phyloP scores from a whole-genome alignment of 1,284 basidiomycete species.

The Pseudozyma thailandica region DNA sequence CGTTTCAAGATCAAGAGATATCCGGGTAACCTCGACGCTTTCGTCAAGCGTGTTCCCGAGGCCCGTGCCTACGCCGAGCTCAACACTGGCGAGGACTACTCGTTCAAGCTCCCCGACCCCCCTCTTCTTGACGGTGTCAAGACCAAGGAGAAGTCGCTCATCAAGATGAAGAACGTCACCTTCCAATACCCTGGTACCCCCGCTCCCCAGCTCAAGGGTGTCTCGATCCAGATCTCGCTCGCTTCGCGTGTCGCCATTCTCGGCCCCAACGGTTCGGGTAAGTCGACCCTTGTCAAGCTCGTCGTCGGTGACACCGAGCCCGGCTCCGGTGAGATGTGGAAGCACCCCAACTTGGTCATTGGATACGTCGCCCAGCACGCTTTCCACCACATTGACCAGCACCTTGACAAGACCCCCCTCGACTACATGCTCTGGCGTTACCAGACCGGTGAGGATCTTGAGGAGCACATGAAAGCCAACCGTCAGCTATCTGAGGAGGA shows the following conservation, averaged over 20 bases:
- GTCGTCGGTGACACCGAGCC: conserved; percentile 68
- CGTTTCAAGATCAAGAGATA: conserved; percentile 69
- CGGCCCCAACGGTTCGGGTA: conserved; percentile 68
- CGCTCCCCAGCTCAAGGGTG: conserved; percentile 65
- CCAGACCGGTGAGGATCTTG: conserved; percentile 68
- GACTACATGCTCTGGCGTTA: conserved; percentile 69
- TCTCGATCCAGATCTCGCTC: conserved; percentile 68
- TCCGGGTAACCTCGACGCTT: conserved; percentile 67
- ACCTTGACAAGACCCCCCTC: conserved; percentile 68
- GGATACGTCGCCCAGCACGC: conserved; percentile 69
- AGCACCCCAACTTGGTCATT: conserved; percentile 69
- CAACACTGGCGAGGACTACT: conserved; percentile 67
- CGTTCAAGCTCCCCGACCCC: conserved; percentile 68
- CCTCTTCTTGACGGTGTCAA: conserved; percentile 68
- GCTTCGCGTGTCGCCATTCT: conserved; percentile 68
- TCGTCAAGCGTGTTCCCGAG: conserved; percentile 68
- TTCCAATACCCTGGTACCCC: conserved; percentile 68
- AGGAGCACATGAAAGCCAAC: conserved; percentile 67
- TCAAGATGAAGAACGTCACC: conserved; percentile 67
- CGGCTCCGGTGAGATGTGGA: conserved; percentile 66
- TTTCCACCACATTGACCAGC: conserved; percentile 69
- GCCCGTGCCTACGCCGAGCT: conserved; percentile 67
- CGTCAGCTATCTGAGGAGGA: conserved; percentile 59
- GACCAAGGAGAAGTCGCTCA: conserved; percentile 69
- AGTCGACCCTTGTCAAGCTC: conserved; percentile 68